These are phyloP conservation scores for Saraca asoca DNA, from an alignment of 331 rosid species.

Conservation along the genomic window DNA sequence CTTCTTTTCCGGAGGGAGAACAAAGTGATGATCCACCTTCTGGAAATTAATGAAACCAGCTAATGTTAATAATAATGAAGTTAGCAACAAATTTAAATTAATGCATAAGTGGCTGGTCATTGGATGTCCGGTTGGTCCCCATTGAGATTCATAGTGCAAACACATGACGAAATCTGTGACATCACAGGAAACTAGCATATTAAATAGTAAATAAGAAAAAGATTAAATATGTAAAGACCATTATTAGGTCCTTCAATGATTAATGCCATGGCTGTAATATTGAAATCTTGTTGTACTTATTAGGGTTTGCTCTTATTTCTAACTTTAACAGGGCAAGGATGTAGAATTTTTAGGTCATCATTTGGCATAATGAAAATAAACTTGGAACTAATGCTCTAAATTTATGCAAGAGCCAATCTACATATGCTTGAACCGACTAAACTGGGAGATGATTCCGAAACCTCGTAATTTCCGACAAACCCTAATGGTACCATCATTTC, in stretches of 20 bases:
- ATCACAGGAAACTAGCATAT: neutral
- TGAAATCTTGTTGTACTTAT: neutral
- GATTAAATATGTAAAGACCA: neutral
- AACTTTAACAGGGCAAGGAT: no score
- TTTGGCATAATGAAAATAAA: no score
- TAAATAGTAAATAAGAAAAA: neutral
- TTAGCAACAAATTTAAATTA: neutral
- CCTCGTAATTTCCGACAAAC: slow-evolving; percentile 8
- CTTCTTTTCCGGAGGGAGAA: slow-evolving; percentile 1
- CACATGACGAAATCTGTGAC: neutral
- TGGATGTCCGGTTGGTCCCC: slow-evolving; percentile 41
- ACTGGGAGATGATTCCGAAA: neutral
- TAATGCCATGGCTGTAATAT: neutral
- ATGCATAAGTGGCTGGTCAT: slow-evolving; percentile 13
- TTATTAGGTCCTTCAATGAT: neutral
- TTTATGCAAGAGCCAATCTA: neutral
- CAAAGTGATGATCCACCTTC: slow-evolving; percentile 32
- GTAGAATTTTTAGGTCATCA: no score
- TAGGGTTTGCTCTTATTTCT: neutral
- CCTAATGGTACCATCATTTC: slow-evolving; percentile 29
- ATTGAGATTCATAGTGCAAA: slow-evolving; percentile 33
- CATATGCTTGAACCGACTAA: neutral
- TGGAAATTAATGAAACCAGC: slow-evolving; percentile 2
- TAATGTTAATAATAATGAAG: neutral
- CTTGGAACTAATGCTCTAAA: no score